Conservation (phyloP, 768 basidiomycete genomes). For the Tricholoma sp. region DNA sequence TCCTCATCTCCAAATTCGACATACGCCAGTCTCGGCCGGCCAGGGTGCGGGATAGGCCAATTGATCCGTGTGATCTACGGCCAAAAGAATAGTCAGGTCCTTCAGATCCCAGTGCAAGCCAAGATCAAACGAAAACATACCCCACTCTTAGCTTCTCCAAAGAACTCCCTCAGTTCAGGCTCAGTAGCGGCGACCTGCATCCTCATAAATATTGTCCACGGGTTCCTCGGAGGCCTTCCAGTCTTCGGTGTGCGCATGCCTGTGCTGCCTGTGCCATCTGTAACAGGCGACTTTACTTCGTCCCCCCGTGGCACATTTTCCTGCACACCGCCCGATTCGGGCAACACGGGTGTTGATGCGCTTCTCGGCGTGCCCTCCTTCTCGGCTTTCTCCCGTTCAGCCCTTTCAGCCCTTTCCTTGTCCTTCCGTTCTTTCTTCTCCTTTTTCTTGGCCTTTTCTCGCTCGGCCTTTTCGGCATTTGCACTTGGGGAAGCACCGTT, state of each 20-base stretch:
- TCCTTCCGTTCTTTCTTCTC: conserved; percentile 62
- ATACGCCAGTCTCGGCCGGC: conserved; percentile 66
- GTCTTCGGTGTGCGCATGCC: conserved; percentile 71
- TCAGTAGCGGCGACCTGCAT: conserved; percentile 52
- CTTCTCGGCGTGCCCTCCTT: conserved; percentile 24
- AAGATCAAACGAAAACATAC: conserved; percentile 17
- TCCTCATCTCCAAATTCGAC: conserved; percentile 90
- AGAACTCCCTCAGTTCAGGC: conserved; percentile 69
- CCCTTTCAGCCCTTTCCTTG: conserved; percentile 42
- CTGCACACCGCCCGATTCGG: conserved; percentile 6
- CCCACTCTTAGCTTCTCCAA: conserved; percentile 65
- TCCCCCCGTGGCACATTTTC: conserved; percentile 20
- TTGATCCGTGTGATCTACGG: conserved; percentile 63
- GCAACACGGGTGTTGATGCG: conserved; percentile 26
- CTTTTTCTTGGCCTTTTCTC: conserved; percentile 53
- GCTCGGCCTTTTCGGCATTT: conserved; percentile 46
- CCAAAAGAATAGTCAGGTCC: not conserved
- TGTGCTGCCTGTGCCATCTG: conserved; percentile 39
- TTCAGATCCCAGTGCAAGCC: not conserved
- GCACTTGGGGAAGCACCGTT: conserved; percentile 29
- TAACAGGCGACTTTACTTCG: conserved; percentile 47
- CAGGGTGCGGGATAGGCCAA: conserved; percentile 44
- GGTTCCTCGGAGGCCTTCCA: conserved; percentile 58
- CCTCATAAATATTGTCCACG: conserved; percentile 85
- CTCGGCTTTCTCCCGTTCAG: conserved; percentile 31